Conservation (phyloP, 352 stramenopile species). For the Pythium insidiosum region DNA sequence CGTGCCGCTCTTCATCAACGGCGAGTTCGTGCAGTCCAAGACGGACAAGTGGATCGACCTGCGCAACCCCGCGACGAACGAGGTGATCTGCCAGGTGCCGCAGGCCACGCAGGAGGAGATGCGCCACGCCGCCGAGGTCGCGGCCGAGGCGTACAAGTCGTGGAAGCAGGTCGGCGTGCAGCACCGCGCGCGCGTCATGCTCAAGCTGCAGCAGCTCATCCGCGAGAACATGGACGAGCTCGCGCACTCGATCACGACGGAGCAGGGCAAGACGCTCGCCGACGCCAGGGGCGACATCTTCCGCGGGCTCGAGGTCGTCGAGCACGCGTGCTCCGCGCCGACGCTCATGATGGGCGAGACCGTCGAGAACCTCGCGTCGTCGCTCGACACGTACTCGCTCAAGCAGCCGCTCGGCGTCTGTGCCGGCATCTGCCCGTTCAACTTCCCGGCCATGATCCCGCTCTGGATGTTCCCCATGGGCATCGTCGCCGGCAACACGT, state of each 20-base stretch:
- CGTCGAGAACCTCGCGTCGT: slow-evolving; percentile 86
- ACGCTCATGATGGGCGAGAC: slow-evolving; percentile 94
- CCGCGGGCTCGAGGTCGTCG: slow-evolving; percentile 88
- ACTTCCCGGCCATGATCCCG: slow-evolving; percentile 97
- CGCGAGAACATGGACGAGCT: slow-evolving; percentile 92
- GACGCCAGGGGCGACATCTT: slow-evolving; percentile 97
- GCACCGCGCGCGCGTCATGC: slow-evolving; percentile 91
- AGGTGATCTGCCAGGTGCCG: slow-evolving; percentile 81
- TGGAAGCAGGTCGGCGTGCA: slow-evolving; percentile 93
- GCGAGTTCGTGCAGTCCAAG: slow-evolving; percentile 89
- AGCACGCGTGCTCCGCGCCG: slow-evolving; percentile 67
- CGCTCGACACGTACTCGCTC: slow-evolving; percentile 95
- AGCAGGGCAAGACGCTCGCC: slow-evolving; percentile 90
- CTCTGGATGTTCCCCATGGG: slow-evolving; percentile 89
- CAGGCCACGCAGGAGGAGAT: slow-evolving; percentile 87
- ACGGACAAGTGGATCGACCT: slow-evolving; percentile 90
- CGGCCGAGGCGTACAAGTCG: slow-evolving; percentile 82
- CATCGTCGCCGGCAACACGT: slow-evolving; percentile 93
- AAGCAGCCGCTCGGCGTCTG: slow-evolving; percentile 93
- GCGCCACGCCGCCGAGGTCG: slow-evolving; percentile 64
- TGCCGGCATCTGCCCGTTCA: slow-evolving; percentile 92
- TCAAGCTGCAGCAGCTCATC: slow-evolving; percentile 95
- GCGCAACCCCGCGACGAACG: slow-evolving; percentile 88
- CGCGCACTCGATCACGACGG: slow-evolving; percentile 91
- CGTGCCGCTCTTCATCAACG: slow-evolving; percentile 88